Percentiles rank a stretch among this genome's conserved stretches.
phyloP scores from a whole-genome alignment of 2,329 filamentous ascomycete genomes.

The Aureobasidium melanogenum region DNA sequence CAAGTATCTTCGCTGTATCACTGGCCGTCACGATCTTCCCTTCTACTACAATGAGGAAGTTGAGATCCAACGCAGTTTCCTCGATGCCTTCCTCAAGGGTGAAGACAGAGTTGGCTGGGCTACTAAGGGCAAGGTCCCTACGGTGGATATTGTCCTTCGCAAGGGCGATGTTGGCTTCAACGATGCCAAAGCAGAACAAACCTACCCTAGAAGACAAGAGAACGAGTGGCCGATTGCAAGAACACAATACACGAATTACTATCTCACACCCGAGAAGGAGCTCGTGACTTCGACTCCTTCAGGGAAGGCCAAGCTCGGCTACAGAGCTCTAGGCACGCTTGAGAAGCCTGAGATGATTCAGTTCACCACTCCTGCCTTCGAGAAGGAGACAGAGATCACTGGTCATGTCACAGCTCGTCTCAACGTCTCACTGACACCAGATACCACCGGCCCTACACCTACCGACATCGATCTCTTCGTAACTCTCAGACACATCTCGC shows the following conservation, averaged over 20 bases:
- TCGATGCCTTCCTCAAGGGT: slow-evolving; percentile 61
- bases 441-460: slow-evolving; percentile 31
- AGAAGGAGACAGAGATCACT: slow-evolving; percentile 56
- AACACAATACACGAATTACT: slow-evolving; percentile 54
- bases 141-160: slow-evolving; percentile 51
- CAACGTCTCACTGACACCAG: slow-evolving; percentile 46
- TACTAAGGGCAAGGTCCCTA: slow-evolving; percentile 45
- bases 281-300: slow-evolving; percentile 29
- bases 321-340: slow-evolving; percentile 49
- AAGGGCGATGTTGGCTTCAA: slow-evolving; percentile 60
- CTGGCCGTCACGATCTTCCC: slow-evolving; percentile 59
- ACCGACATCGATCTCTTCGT: slow-evolving; percentile 56
- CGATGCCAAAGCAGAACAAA: slow-evolving; percentile 45
- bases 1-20: slow-evolving; percentile 61
- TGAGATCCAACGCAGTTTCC: slow-evolving; percentile 55
- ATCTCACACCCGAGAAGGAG: slow-evolving; percentile 41
- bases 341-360: slow-evolving; percentile 45
- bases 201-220: slow-evolving; percentile 47
- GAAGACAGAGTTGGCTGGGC: slow-evolving; percentile 54
- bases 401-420: slow-evolving; percentile 56
- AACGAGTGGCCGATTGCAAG: slow-evolving; percentile 56
- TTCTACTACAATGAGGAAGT: slow-evolving; percentile 63
- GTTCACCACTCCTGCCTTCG: slow-evolving; percentile 50
- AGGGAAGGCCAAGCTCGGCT: slow-evolving; percentile 38
- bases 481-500: slow-evolving; percentile 49